phyloP scores from a whole-genome alignment of 208 protist species.

The Porcisia deanei region DNA sequence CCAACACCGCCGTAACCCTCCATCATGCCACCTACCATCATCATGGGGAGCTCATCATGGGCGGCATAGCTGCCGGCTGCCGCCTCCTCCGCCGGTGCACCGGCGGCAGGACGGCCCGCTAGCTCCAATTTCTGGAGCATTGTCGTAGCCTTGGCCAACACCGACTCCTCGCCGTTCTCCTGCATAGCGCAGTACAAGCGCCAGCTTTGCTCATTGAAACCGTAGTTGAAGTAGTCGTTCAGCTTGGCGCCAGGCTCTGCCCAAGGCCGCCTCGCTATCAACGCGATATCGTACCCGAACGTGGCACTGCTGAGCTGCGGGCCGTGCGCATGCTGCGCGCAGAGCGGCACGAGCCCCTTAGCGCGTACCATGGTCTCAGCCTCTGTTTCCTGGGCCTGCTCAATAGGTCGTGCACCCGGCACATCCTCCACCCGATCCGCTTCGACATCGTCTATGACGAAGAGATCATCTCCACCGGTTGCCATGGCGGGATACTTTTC shows the following conservation, averaged over 20 bases:
- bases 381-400: constrained; percentile 18
- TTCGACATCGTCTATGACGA: constrained; percentile 32
- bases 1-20: constrained; percentile 17
- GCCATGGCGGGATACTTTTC: background rate
- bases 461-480: constrained; percentile 22
- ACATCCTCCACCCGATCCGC: constrained; percentile 11
- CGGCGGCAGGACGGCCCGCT: constrained; percentile 18
- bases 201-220: constrained; percentile 90
- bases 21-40: constrained; percentile 12
- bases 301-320: constrained; percentile 64
- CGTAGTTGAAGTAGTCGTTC: constrained; percentile 93
- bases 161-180: constrained; percentile 55
- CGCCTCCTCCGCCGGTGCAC: constrained; percentile 5
- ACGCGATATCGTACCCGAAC: constrained; percentile 85
- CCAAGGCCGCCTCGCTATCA: constrained; percentile 84
- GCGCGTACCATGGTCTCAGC: constrained; percentile 42
- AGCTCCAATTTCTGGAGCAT: constrained; percentile 58
- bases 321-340: constrained; percentile 54
- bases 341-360: constrained; percentile 70
- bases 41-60: constrained; percentile 7
- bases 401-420: constrained; percentile 1
- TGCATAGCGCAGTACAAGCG: constrained; percentile 85
- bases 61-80: constrained; percentile 1
- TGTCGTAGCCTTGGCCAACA: constrained; percentile 54
- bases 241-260: constrained; percentile 73